These are phyloP conservation scores for Didymella pinodella DNA, from an alignment of 2,329 filamentous ascomycete species.

Conservation along the genomic window DNA sequence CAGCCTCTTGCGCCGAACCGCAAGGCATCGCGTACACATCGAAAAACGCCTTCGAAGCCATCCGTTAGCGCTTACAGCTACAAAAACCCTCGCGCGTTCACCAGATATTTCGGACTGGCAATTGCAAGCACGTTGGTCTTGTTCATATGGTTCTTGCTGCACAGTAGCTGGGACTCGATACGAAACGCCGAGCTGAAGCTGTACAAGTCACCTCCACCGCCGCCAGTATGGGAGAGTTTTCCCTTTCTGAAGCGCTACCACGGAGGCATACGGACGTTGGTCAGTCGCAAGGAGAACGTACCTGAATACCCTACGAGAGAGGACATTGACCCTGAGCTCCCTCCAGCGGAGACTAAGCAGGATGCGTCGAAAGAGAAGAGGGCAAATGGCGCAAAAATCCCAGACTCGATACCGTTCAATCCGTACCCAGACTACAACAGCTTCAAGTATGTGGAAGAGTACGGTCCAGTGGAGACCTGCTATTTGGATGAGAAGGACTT, in stretches of 20 bases:
- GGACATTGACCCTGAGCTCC: slow-evolving; percentile 53
- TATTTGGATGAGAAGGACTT: slow-evolving; percentile 75
- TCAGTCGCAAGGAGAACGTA: slow-evolving; percentile 69
- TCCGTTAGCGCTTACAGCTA: slow-evolving; percentile 58
- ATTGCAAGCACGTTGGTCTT: slow-evolving; percentile 74
- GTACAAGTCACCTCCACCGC: slow-evolving; percentile 67
- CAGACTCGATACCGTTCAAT: slow-evolving; percentile 60
- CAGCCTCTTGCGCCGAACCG: slow-evolving; percentile 31
- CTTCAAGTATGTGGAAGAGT: slow-evolving; percentile 62
- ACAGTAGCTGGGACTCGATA: slow-evolving; percentile 76
- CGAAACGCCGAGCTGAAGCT: slow-evolving; percentile 65
- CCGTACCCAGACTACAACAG: slow-evolving; percentile 73
- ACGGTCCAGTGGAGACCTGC: slow-evolving; percentile 73
- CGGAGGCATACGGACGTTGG: slow-evolving; percentile 79
- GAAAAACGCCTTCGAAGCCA: slow-evolving; percentile 35
- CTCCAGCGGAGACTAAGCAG: slow-evolving; percentile 31
- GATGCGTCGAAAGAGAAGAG: slow-evolving; percentile 43
- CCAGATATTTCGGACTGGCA: slow-evolving; percentile 78
- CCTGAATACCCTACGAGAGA: slow-evolving; percentile 82
- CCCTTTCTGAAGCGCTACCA: slow-evolving; percentile 88
- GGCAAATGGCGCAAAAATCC: slow-evolving; percentile 38
- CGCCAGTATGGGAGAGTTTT: slow-evolving; percentile 85
- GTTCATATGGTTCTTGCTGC: slow-evolving; percentile 78
- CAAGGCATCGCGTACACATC: slow-evolving; percentile 23
- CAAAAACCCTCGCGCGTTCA: slow-evolving; percentile 74